A percentile compares a stretch with the other conserved stretches of the same genome.
These are phyloP conservation scores for Yamadazyma pseudoaaseri DNA, from an alignment of 1,139 yeast species.

Conservation along the genomic window DNA sequence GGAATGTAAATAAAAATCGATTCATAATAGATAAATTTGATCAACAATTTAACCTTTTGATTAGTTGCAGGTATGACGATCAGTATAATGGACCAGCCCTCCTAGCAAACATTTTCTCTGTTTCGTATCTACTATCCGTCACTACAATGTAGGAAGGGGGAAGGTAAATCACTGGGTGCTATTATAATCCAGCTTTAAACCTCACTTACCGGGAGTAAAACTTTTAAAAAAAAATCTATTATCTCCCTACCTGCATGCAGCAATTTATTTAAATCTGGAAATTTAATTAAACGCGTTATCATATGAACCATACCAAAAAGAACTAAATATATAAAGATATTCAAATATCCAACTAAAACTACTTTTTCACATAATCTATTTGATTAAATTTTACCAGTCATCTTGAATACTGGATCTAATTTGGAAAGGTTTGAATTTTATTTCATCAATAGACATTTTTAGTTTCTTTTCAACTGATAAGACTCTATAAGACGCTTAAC, in stretches of 20 bases:
- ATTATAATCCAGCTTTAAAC: too few relatives aligned
- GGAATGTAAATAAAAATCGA: too few relatives aligned
- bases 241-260: slow-evolving; percentile 1
- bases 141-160: too few relatives aligned
- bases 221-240: background rate
- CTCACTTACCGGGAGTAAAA: background rate
- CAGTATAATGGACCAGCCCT: too few relatives aligned
- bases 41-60: too few relatives aligned
- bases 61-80: too few relatives aligned
- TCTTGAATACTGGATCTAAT: background rate
- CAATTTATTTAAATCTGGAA: slow-evolving; percentile 4
- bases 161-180: too few relatives aligned
- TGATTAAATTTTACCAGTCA: background rate
- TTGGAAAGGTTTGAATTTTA: background rate
- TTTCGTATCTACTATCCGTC: too few relatives aligned
- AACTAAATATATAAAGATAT: slow-evolving; percentile 1
- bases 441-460: background rate
- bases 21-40: too few relatives aligned
- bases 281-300: slow-evolving; percentile 12
- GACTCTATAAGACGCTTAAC: background rate
- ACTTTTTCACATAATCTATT: background rate
- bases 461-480: background rate
- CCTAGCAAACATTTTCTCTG: too few relatives aligned
- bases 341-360: slow-evolving; percentile 1
- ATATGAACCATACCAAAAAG: slow-evolving; percentile 1